Base-by-base conservation (phyloP, 1,284 basidiomycete species). In the Pseudozyma hubeiensis region DNA sequence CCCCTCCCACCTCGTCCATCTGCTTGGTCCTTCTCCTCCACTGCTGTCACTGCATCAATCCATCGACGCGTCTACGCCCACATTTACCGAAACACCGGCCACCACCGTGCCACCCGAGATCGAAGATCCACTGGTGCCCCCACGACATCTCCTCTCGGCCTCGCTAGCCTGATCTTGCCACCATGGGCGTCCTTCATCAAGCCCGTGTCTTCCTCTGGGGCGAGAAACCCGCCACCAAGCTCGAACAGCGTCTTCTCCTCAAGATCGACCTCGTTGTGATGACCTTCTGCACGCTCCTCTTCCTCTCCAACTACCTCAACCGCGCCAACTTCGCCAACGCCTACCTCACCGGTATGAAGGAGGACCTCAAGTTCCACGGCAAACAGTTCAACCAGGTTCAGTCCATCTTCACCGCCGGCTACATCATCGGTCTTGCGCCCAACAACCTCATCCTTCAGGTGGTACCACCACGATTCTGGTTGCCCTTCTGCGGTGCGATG, bases 301-400 rank as follows among this genome's bases (percentile, higher is more conserved):
- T 61, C 49, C 67, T 75, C 39, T 60, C 53, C 37, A 78, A 77
- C 57, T 77, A 78, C 49, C 63, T 78, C 45, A 77, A 77, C 43
- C 51, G 77, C 8, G 60, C 67, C 45, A 77, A 77, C 62, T 78
- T 78, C 46, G 34, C 41, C 51, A 74, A 74, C 52, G 66, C 65
- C 50, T 91, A 91, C 82, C 91, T 93, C 16, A 91, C 90, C 5
- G 92, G 92, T 4, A 92, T 93, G 91, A 90, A 88, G 73, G 90
- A 93, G 83, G 91, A 92, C 47, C 87, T 93, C 35, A 78, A 87
- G 63, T 90, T 92, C 88, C 84, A 87, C 51, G 91, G 91, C 34
- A 90, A 88, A 44, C 87, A 92, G 64, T 89, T 89, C 81, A 92
- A 92, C 75, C 82, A 82, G 72, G 83, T 84, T 67, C 82, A 90